These are phyloP conservation scores for Polyrhizophydium stewartii DNA, from an alignment of 371 early-diverging fungal genomes.

Conservation along the genomic window DNA sequence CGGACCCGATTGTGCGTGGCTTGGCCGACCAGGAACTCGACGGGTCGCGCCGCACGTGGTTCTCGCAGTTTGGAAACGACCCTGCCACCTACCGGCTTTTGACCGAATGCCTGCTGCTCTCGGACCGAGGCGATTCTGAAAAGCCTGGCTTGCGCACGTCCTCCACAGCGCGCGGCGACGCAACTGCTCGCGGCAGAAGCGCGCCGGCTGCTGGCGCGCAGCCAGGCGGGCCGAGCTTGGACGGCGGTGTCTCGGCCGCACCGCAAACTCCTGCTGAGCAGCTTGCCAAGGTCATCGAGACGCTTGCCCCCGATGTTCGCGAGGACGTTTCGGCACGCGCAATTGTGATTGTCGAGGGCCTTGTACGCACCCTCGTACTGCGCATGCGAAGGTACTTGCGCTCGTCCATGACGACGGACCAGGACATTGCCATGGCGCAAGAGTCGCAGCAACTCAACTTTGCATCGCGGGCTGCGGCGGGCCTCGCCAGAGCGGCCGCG, in stretches of 20 bases:
- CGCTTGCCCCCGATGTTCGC: not conserved
- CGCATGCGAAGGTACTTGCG: constrained; percentile 16
- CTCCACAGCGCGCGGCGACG: not conserved
- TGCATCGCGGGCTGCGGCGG: too few relatives aligned
- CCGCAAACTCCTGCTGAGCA: not conserved
- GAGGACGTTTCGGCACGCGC: constrained; percentile 4
- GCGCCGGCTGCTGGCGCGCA: too few relatives aligned
- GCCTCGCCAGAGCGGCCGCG: too few relatives aligned
- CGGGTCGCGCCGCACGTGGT: constrained; percentile 2
- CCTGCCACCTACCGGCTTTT: not conserved
- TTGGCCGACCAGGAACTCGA: not conserved
- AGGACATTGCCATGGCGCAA: constrained; percentile 12
- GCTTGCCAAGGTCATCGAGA: too few relatives aligned
- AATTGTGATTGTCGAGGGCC: constrained; percentile 20
- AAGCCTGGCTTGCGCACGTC: not conserved
- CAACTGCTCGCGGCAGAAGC: too few relatives aligned
- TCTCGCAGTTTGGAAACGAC: not conserved
- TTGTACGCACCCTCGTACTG: constrained; percentile 11
- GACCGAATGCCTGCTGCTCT: not conserved
- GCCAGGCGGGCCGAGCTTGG: too few relatives aligned
- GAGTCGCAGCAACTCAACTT: not conserved
- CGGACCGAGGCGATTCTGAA: too few relatives aligned
- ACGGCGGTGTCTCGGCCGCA: not conserved
- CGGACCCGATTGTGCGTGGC: not conserved
- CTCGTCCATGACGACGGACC: constrained; percentile 15